phyloP scores from a whole-genome alignment of 352 stramenopile species.

The Globisporangium nagaii region DNA sequence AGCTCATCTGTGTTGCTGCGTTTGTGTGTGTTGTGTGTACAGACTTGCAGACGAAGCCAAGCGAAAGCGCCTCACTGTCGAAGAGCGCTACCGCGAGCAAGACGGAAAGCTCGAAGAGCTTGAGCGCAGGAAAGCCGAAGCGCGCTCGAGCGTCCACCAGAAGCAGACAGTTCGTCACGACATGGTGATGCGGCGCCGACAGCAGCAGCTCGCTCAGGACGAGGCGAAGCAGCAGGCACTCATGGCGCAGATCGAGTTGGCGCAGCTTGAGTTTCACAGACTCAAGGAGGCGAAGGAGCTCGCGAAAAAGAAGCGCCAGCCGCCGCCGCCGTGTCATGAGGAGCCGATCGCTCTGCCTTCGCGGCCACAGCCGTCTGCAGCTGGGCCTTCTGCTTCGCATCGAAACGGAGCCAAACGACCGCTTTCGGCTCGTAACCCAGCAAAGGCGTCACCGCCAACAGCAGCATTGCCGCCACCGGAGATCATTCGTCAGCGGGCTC shows the following conservation, averaged over 20 bases:
- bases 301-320: not conserved
- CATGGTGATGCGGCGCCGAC: constrained; percentile 2
- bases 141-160: constrained; percentile 11
- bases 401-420: constrained; percentile 10
- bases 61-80: constrained; percentile 10
- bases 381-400: not conserved
- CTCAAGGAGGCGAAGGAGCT: constrained; percentile 19
- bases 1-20: no score
- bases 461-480: constrained; percentile 14
- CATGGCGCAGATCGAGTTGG: constrained; percentile 8
- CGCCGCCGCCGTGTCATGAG: constrained; percentile 7
- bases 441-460: constrained; percentile 7
- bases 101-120: constrained; percentile 14
- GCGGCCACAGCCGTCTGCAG: constrained; percentile 1
- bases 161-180: constrained; percentile 7
- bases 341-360: not conserved
- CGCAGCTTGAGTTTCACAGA: constrained; percentile 6
- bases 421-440: constrained; percentile 21
- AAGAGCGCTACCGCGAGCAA: constrained; percentile 9
- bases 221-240: constrained; percentile 17
- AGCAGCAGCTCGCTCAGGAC: constrained; percentile 13
- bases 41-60: constrained; percentile 5
- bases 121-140: constrained; percentile 20
- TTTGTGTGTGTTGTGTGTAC: not conserved
- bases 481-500: constrained; percentile 32